Evolutionary conservation across 495 filamentous ascomycete genomes (phyloP).

Genomic region (Penicillium tannophilum): DNA sequence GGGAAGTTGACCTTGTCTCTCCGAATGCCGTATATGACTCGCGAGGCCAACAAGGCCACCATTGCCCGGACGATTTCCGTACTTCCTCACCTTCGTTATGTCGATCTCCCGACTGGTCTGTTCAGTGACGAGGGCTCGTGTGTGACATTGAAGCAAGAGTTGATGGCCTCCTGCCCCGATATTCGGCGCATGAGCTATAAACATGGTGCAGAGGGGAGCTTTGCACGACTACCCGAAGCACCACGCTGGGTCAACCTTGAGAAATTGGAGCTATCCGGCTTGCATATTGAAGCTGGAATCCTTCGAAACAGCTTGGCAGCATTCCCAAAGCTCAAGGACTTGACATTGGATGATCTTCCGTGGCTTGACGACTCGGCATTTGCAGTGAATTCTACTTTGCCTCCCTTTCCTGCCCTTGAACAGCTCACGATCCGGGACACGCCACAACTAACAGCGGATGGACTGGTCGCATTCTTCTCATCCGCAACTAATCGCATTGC

Average conservation of each 20-base stretch:
- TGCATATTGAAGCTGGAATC: slow-evolving; percentile 71
- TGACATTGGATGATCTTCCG: slow-evolving; percentile 68
- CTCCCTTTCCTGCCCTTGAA: slow-evolving; percentile 69
- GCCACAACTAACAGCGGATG: slow-evolving; percentile 68
- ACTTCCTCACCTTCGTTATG: slow-evolving; percentile 80
- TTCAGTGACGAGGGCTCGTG: slow-evolving; percentile 77
- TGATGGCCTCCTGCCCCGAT: slow-evolving; percentile 80
- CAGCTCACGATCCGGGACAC: slow-evolving; percentile 68
- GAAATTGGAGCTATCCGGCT: slow-evolving; percentile 69
- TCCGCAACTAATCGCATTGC: slow-evolving; percentile 46
- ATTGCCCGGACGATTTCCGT: slow-evolving; percentile 85
- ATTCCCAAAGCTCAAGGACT: slow-evolving; percentile 65
- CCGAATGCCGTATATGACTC: slow-evolving; percentile 95
- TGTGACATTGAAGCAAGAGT: slow-evolving; percentile 73
- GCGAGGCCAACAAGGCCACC: slow-evolving; percentile 81
- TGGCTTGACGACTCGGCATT: slow-evolving; percentile 79
- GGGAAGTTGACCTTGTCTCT: slow-evolving; percentile 71
- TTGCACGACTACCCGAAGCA: slow-evolving; percentile 66
- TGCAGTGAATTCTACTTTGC: slow-evolving; percentile 55
- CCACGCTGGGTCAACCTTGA: slow-evolving; percentile 78
- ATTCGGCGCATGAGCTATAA: slow-evolving; percentile 87
- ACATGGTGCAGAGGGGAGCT: slow-evolving; percentile 73
- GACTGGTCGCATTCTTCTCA: slow-evolving; percentile 66
- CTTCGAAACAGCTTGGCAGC: slow-evolving; percentile 70
- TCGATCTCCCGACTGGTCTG: slow-evolving; percentile 82